These are phyloP conservation scores for Helotiales sp. DNA, from an alignment of 2,329 filamentous ascomycete species.

Conservation along the genomic window DNA sequence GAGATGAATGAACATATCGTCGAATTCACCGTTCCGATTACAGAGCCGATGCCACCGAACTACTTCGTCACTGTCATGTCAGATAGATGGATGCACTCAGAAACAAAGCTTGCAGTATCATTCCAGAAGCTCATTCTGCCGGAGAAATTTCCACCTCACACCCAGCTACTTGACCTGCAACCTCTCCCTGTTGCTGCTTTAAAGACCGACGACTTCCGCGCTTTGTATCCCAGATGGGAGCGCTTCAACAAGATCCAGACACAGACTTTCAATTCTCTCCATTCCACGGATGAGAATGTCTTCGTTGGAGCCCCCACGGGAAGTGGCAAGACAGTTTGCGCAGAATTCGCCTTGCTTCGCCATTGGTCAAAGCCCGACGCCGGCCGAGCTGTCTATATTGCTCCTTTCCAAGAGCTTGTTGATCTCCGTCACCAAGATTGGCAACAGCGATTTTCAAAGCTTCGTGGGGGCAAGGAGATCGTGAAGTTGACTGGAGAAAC, in stretches of 20 bases:
- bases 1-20: conserved; percentile 94
- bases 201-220: conserved; percentile 81
- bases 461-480: conserved; percentile 85
- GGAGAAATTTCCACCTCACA: conserved; percentile 94
- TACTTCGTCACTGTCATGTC: conserved; percentile 97
- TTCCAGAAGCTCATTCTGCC: conserved; percentile 95
- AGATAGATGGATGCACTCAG: conserved; percentile 97
- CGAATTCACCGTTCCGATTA: conserved; percentile 95
- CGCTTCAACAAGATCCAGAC: conserved; percentile 98
- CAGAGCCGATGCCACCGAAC: conserved; percentile 96
- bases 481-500: conserved; percentile 95
- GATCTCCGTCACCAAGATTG: conserved; percentile 84
- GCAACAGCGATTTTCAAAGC: conserved; percentile 73
- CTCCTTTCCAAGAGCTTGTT: conserved; percentile 91
- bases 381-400: conserved; percentile 89
- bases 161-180: conserved; percentile 88
- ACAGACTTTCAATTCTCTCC: conserved; percentile 93
- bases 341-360: conserved; percentile 87
- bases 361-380: conserved; percentile 78
- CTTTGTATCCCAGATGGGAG: conserved; percentile 81
- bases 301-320: conserved; percentile 92
- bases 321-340: conserved; percentile 95
- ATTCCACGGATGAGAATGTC: conserved; percentile 89
- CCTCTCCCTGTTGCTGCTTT: conserved; percentile 86
- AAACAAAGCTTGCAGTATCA: conserved; percentile 89